Percentiles rank a stretch among this genome's conserved stretches.
These are phyloP conservation scores for Pleodorina starrii DNA, from an alignment of 139 green algal genomes.

Conservation along the genomic window DNA sequence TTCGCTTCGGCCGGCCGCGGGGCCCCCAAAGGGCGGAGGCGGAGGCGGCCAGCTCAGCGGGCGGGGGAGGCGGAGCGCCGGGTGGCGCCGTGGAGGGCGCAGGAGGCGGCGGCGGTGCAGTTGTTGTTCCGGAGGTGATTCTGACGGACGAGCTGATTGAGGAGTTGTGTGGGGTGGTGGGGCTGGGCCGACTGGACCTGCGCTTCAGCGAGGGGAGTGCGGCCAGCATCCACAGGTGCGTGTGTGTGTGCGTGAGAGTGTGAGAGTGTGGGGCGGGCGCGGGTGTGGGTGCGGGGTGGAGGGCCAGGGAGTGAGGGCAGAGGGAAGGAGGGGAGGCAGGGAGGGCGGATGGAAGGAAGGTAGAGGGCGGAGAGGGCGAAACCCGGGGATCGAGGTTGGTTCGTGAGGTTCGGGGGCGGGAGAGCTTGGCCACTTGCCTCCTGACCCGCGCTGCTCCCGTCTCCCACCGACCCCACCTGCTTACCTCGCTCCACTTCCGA, in stretches of 20 bases:
- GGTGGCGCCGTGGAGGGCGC: not conserved
- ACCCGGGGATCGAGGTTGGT: too few species aligned
- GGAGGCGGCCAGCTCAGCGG: not conserved
- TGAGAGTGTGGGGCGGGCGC: too few species aligned
- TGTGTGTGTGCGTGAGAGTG: not conserved
- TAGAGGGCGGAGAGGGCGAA: too few species aligned
- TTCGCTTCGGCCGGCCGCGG: not conserved
- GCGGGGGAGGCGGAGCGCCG: not conserved
- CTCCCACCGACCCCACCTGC: too few species aligned
- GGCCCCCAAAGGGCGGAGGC: not conserved
- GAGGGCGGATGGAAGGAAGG: too few species aligned
- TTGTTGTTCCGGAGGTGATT: not conserved
- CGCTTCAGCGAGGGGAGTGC: not conserved
- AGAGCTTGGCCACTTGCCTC: too few species aligned
- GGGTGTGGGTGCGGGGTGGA: too few species aligned
- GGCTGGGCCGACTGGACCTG: slow-evolving; percentile 1
- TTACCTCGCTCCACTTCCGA: too few species aligned
- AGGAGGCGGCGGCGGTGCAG: not conserved
- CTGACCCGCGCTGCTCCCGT: too few species aligned
- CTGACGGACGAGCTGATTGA: not conserved
- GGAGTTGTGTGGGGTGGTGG: not conserved
- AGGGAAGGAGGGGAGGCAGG: too few species aligned
- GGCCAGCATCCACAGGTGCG: not conserved
- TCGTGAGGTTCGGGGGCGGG: too few species aligned
- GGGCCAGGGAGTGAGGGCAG: too few species aligned